Conservation (phyloP, 805 yeast genomes). For the Saccharomycopsis microspora region DNA sequence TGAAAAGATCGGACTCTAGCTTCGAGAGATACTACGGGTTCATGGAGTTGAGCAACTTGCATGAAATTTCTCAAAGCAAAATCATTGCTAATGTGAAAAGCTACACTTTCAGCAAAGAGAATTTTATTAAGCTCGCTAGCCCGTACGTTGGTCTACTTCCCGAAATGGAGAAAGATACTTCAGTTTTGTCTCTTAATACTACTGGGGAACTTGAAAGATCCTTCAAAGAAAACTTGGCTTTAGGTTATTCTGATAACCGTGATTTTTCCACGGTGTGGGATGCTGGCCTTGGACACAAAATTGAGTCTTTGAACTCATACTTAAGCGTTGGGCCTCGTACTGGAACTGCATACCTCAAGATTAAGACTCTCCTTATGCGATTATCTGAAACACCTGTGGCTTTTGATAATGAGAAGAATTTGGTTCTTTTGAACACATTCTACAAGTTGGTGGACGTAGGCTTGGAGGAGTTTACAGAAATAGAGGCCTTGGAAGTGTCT, state of each 20-base stretch:
- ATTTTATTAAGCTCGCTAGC: too few species aligned
- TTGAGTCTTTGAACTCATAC: background rate
- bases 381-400: background rate
- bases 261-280: conserved; percentile 12
- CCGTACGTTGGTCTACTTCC: too few species aligned
- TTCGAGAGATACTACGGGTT: conserved; percentile 6
- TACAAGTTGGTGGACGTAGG: background rate
- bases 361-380: background rate
- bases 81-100: background rate
- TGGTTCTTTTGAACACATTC: background rate
- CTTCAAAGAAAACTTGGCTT: background rate
- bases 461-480: background rate
- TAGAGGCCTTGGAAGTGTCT: conserved; percentile 2
- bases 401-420: background rate
- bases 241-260: conserved; percentile 11
- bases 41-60: background rate
- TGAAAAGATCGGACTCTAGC: conserved; percentile 8
- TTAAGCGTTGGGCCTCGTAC: conserved; percentile 3
- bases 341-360: conserved; percentile 2
- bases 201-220: background rate
- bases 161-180: background rate
- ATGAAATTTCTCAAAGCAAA: background rate
- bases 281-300: background rate
- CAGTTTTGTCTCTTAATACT: conserved; percentile 8
- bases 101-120: background rate